Percentiles rank a stretch among this genome's conserved stretches.
These are phyloP conservation scores for Aspergillus funiculosus DNA, from an alignment of 495 filamentous ascomycete genomes.

Conservation along the genomic window DNA sequence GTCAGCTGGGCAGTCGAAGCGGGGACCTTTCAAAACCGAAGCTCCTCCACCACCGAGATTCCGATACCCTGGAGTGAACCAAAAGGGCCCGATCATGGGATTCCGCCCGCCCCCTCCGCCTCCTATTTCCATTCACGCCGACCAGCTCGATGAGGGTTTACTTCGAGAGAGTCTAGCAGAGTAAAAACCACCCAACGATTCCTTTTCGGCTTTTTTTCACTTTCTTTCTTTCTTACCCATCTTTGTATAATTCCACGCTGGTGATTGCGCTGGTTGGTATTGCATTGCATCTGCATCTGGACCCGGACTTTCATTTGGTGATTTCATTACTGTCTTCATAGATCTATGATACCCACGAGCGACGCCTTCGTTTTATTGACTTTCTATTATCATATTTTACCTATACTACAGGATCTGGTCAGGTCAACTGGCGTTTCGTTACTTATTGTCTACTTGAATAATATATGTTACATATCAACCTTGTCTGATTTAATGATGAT, in stretches of 20 bases:
- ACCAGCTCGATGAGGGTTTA: constrained; percentile 33
- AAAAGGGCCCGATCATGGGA: constrained; percentile 43
- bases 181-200: constrained; percentile 3
- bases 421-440: too few species aligned
- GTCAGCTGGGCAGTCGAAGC: constrained; percentile 3
- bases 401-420: too few species aligned
- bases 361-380: constrained; percentile 8
- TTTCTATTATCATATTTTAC: constrained; percentile 3
- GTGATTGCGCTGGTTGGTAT: too few species aligned
- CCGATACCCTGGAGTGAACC: constrained; percentile 43
- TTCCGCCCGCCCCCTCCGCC: constrained; percentile 30
- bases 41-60: constrained; percentile 22
- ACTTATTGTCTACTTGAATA: too few species aligned
- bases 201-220: constrained; percentile 4
- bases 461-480: too few species aligned
- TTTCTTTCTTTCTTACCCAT: background rate
- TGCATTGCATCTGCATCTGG: too few species aligned
- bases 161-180: constrained; percentile 41
- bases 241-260: too few species aligned
- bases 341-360: constrained; percentile 17
- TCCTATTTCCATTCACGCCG: constrained; percentile 30
- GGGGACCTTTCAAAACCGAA: constrained; percentile 3
- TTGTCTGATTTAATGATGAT: too few species aligned
- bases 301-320: too few species aligned
- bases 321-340: constrained; percentile 8